Base-by-base conservation (phyloP, 1,284 basidiomycete species). In the Athelia psychrophila region DNA sequence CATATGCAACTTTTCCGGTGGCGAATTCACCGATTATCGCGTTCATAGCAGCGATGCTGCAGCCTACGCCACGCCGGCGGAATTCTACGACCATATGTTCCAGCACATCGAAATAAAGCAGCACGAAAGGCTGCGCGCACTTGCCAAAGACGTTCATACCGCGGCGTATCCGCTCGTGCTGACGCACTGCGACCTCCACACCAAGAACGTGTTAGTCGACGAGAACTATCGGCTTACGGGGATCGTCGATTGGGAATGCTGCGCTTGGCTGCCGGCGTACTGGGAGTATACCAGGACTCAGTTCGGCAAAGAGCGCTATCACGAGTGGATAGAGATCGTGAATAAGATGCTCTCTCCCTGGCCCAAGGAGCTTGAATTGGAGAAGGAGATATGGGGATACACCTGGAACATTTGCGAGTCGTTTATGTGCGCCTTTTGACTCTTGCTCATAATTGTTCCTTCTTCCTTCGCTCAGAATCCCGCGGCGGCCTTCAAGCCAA, bases 201-300 rank as follows among this genome's bases (percentile, higher is more conserved):
- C 56, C 2, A 48, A 61, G 42, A 67, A 65, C 50, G 64, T 67
- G 48, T 54, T 66, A 32, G 58, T 61, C 20, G 62, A 64, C 47
- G 45, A 57, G 16, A 33, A 61, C n/a, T 49, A 48, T 36, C 45
- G 50, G 13, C 58, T 60, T 2, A 52, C 56, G n/a, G 61, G 52
- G 2, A 40, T 68, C 33, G 49, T 67, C 33, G 64, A 66, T 47
- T 68, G 65, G 65, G 60, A 64, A 33, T 60, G 55, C 46, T 58
- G 59, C 2, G 60, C 50, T 9, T 68, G 65, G 65, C 60, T 65
- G 57, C 65, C 65, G 40, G 61, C 58, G 32, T 65, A 67, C 47
- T 68, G 66, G 65, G 64, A 67, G 42, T 59, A 45, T 30, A n/a
- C n/a, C n/a, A n/a, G n/a, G n/a, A n/a, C n/a, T n/a, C n/a, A n/a